phyloP scores from a whole-genome alignment of 805 yeast species.

The Cyberlindnera maclurae region DNA sequence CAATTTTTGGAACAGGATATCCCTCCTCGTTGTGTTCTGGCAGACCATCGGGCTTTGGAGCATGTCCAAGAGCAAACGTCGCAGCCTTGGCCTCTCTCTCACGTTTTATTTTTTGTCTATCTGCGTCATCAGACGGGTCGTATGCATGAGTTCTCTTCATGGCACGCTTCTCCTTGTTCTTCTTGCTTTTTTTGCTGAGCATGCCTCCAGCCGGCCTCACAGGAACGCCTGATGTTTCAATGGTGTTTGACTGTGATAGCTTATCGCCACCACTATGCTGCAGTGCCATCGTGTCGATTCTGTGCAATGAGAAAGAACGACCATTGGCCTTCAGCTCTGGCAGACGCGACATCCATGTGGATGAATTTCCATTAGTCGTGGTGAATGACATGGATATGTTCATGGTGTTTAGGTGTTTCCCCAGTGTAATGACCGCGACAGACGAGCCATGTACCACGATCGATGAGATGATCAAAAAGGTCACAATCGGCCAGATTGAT shows the following conservation, averaged over 20 bases:
- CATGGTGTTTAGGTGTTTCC: slow-evolving; percentile 85
- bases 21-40: slow-evolving; percentile 15
- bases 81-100: slow-evolving; percentile 38
- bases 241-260: slow-evolving; percentile 30
- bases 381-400: slow-evolving; percentile 74
- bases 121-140: slow-evolving; percentile 13
- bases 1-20: slow-evolving; percentile 10
- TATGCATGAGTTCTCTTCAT: slow-evolving; percentile 20
- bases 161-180: slow-evolving; percentile 28
- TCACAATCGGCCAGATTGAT: slow-evolving; percentile 72
- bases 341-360: slow-evolving; percentile 78
- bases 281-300: slow-evolving; percentile 64
- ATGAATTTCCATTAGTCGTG: slow-evolving; percentile 48
- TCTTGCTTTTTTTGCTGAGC: slow-evolving; percentile 37
- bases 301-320: slow-evolving; percentile 72
- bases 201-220: slow-evolving; percentile 74
- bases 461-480: slow-evolving; percentile 74
- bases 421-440: slow-evolving; percentile 54
- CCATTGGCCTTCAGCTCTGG: slow-evolving; percentile 59
- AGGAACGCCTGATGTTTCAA: slow-evolving; percentile 59
- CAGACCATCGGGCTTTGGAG: slow-evolving; percentile 11
- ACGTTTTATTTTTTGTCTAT: slow-evolving; percentile 31
- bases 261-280: slow-evolving; percentile 15
- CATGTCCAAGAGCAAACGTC: slow-evolving; percentile 31
- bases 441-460: slow-evolving; percentile 90